phyloP scores from a whole-genome alignment of 768 basidiomycete genomes.

The Leucosporidium scottii region DNA sequence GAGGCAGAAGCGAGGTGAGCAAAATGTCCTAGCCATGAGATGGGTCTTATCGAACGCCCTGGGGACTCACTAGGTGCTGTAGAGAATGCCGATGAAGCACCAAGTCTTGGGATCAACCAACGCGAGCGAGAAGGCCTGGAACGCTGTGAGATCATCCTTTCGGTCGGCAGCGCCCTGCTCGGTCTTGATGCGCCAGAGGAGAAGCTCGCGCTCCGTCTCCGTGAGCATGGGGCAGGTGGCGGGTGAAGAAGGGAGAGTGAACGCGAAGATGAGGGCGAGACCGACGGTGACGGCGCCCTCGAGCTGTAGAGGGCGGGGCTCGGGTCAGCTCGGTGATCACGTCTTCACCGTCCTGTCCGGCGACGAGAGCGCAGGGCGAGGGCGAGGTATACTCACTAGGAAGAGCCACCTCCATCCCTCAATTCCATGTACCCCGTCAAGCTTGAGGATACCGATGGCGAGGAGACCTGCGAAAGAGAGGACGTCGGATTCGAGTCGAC shows the following conservation, averaged over 20 bases:
- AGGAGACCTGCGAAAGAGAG: background rate
- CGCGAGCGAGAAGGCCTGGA: background rate
- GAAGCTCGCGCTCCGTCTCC: background rate
- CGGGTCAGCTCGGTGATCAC: no score
- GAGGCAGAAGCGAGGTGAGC: no score
- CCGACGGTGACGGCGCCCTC: slow-evolving; percentile 29
- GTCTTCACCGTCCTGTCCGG: no score
- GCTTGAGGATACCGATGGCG: slow-evolving; percentile 15
- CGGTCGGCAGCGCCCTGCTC: background rate
- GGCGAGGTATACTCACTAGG: background rate
- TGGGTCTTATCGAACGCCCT: no score
- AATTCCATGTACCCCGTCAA: slow-evolving; percentile 36
- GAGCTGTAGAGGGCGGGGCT: background rate
- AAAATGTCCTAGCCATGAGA: no score
- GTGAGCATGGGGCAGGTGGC: background rate
- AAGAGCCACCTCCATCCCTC: slow-evolving; percentile 41
- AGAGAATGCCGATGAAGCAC: slow-evolving; percentile 1
- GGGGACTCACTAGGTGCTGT: background rate
- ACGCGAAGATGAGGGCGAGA: slow-evolving; percentile 29
- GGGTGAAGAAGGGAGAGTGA: slow-evolving; percentile 28
- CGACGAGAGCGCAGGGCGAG: no score
- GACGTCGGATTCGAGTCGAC: background rate
- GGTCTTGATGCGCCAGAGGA: background rate
- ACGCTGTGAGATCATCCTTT: background rate
- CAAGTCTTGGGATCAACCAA: background rate